Evolutionary conservation across 2,329 filamentous ascomycete genomes (phyloP).

Genomic region (Colletotrichum liaoningense): DNA sequence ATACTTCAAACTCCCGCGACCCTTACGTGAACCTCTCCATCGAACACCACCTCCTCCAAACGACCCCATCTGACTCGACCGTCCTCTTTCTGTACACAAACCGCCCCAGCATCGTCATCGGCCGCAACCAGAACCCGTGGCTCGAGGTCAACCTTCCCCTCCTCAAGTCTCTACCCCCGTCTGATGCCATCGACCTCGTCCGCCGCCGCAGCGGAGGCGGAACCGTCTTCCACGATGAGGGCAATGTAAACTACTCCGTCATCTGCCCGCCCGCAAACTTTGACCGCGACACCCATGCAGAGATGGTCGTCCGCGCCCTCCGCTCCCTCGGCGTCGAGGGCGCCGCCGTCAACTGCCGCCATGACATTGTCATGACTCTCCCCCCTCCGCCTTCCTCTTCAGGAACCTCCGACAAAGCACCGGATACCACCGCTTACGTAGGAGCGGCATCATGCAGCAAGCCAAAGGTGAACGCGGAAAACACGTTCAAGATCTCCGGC

Average conservation of each 20-base stretch:
- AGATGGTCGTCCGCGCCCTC: constrained; percentile 92
- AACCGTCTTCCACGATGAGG: constrained; percentile 91
- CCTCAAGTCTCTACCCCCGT: constrained; percentile 50
- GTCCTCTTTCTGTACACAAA: constrained; percentile 92
- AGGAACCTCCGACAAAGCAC: background rate
- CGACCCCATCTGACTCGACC: constrained; percentile 76
- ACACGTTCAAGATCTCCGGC: constrained; percentile 84
- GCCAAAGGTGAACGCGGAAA: constrained; percentile 23
- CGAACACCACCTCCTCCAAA: constrained; percentile 88
- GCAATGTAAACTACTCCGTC: constrained; percentile 95
- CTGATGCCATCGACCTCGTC: constrained; percentile 66
- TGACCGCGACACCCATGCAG: constrained; percentile 86
- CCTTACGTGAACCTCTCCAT: constrained; percentile 94
- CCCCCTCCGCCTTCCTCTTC: constrained; percentile 18
- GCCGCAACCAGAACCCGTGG: constrained; percentile 98
- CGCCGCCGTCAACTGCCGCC: constrained; percentile 85
- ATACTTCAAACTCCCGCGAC: constrained; percentile 75
- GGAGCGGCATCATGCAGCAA: background rate
- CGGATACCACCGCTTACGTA: background rate
- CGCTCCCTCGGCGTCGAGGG: constrained; percentile 66
- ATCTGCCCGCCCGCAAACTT: constrained; percentile 83
- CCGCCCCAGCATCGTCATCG: constrained; percentile 87
- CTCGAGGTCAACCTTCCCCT: constrained; percentile 82
- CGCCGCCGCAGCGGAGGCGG: constrained; percentile 90
- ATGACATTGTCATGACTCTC: constrained; percentile 86